phyloP scores from a whole-genome alignment of 331 rosid species.

The Pyrus hybrid region DNA sequence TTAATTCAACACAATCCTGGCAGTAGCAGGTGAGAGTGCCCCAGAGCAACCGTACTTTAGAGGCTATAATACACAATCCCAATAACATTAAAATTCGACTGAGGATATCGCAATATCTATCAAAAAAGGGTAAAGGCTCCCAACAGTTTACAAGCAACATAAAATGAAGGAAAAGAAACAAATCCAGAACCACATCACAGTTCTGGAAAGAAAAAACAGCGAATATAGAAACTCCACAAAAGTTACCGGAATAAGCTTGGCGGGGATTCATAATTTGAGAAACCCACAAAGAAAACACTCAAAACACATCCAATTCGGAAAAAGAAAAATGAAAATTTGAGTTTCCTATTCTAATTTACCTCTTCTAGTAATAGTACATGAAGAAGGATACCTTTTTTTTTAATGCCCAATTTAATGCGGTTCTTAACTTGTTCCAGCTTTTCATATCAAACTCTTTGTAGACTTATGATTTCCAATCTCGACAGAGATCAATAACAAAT shows the following conservation, averaged over 20 bases:
- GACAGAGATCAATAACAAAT: neutral
- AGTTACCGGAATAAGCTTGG: neutral
- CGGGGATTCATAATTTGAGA: neutral
- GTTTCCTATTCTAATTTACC: neutral
- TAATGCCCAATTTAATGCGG: neutral
- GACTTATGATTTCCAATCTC: neutral
- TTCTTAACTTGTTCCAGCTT: neutral
- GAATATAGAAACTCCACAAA: neutral
- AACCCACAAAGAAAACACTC: neutral
- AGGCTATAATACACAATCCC: too few species aligned
- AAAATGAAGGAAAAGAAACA: neutral
- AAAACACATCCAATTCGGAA: neutral
- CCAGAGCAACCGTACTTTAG: too few species aligned
- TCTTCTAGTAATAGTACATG: neutral
- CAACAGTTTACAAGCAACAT: neutral
- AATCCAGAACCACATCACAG: neutral
- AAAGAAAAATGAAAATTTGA: neutral
- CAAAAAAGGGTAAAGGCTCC: neutral
- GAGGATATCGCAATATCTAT: neutral
- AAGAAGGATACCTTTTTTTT: neutral
- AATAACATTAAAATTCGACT: too few species aligned
- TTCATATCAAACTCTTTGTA: neutral
- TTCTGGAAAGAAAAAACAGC: neutral
- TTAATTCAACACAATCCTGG: too few species aligned
- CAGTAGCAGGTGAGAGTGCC: too few species aligned